phyloP scores from a whole-genome alignment of 1,284 basidiomycete species.

The Papiliotrema nemorosa region DNA sequence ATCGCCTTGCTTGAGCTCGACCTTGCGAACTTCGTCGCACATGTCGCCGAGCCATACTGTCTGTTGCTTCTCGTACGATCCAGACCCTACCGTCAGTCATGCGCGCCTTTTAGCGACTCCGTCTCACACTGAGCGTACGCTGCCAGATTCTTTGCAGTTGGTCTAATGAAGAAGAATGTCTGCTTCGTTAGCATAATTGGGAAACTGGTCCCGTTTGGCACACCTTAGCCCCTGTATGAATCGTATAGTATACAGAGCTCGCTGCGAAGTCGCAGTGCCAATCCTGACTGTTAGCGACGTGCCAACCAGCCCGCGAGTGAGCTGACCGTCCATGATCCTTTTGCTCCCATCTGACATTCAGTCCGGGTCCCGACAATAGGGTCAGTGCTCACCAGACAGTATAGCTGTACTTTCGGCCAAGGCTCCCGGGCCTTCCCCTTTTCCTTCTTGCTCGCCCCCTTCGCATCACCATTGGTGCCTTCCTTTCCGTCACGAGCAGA shows the following conservation, averaged over 20 bases:
- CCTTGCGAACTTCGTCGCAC: conserved; percentile 76
- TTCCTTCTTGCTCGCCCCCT: background rate
- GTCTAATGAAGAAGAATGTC: conserved; percentile 93
- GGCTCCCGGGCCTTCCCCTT: conserved; percentile 17
- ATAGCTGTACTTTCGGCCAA: conserved; percentile 93
- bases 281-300: conserved; percentile 56
- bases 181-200: conserved; percentile 37
- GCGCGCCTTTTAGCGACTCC: background rate
- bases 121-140: conserved; percentile 55
- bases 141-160: conserved; percentile 80
- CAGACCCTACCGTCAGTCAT: conserved; percentile 55
- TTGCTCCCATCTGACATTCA: conserved; percentile 56
- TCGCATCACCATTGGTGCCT: conserved; percentile 14
- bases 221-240: conserved; percentile 76
- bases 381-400: conserved; percentile 81
- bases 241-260: conserved; percentile 90
- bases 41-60: conserved; percentile 82
- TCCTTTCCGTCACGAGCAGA: conserved; percentile 1
- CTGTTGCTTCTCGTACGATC: conserved; percentile 74
- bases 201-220: conserved; percentile 8
- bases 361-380: background rate
- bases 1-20: conserved; percentile 75
- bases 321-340: conserved; percentile 72
- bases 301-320: background rate
- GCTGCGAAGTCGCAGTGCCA: conserved; percentile 97